A percentile compares a stretch with the other conserved stretches of the same genome.
Conservation (phyloP, 1,139 yeast species). For the Yamadazyma sp. region DNA sequence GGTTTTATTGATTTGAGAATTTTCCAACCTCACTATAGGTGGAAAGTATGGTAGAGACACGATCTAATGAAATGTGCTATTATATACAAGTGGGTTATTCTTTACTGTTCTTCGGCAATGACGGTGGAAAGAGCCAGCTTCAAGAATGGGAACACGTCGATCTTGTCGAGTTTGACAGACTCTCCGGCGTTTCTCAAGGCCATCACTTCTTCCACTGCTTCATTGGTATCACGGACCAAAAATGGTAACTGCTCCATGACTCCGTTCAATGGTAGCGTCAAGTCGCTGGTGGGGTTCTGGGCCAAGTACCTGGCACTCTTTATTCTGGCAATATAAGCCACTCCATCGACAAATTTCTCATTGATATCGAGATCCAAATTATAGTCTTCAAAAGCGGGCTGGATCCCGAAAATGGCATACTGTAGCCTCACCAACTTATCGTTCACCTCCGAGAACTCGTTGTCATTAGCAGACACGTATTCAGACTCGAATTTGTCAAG, state of each 20-base stretch:
- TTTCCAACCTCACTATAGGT: no score
- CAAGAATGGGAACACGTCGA: conserved; percentile 44
- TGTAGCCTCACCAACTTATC: conserved; percentile 77
- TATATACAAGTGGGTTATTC: no score
- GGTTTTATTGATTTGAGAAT: neutral
- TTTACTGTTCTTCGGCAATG: conserved; percentile 11
- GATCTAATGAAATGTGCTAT: no score
- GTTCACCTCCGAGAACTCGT: conserved; percentile 59
- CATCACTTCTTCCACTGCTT: conserved; percentile 54
- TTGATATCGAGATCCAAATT: conserved; percentile 52
- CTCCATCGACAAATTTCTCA: conserved; percentile 60
- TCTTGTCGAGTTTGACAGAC: conserved; percentile 33
- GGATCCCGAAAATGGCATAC: conserved; percentile 77
- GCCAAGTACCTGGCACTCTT: conserved; percentile 45
- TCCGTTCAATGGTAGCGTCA: conserved; percentile 37
- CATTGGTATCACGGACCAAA: conserved; percentile 44
- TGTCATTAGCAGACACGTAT: conserved; percentile 58
- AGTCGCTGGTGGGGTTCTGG: conserved; percentile 20
- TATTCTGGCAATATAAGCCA: conserved; percentile 63
- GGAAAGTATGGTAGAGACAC: conserved; percentile 1
- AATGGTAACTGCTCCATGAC: conserved; percentile 45
- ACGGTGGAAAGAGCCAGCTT: conserved; percentile 29
- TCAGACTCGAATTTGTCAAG: conserved; percentile 56
- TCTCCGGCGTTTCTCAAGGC: conserved; percentile 39
- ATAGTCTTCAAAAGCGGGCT: conserved; percentile 46